These are phyloP conservation scores for Shiraia sp. DNA, from an alignment of 2,329 filamentous ascomycete genomes.

Conservation along the genomic window DNA sequence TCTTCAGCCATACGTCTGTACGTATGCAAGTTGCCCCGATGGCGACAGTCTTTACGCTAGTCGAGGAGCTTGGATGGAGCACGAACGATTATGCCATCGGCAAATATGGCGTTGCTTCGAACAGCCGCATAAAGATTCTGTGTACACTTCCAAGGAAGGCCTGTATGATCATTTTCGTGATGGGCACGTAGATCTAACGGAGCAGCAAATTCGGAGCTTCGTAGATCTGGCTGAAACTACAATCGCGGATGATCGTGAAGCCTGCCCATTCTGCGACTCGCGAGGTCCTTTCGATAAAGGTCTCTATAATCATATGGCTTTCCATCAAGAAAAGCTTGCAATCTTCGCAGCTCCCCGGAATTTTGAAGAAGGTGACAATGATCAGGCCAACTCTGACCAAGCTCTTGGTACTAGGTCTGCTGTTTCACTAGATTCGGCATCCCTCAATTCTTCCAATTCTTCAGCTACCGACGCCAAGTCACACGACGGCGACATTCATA, in stretches of 20 bases:
- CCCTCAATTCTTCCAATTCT: background rate
- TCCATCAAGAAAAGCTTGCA: slow-evolving; percentile 7
- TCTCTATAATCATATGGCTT: slow-evolving; percentile 7
- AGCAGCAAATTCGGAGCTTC: slow-evolving; percentile 2
- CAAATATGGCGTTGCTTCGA: slow-evolving; percentile 5
- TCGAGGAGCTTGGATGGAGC: slow-evolving; percentile 5
- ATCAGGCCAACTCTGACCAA: background rate
- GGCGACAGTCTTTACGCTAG: slow-evolving; percentile 3
- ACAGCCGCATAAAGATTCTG: background rate
- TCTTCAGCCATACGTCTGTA: slow-evolving; percentile 15
- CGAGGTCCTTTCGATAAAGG: slow-evolving; percentile 1
- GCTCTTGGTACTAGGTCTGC: slow-evolving; percentile 1
- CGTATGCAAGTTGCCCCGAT: slow-evolving; percentile 7
- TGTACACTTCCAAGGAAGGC: background rate
- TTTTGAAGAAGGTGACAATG: background rate
- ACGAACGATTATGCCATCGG: slow-evolving; percentile 2
- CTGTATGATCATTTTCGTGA: slow-evolving; percentile 2
- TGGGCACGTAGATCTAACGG: background rate
- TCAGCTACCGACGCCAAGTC: background rate
- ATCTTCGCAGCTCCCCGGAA: slow-evolving; percentile 1
- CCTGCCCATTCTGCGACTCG: slow-evolving; percentile 4
- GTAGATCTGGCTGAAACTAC: slow-evolving; percentile 2
- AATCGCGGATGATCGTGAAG: background rate
- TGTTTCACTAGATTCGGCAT: background rate
- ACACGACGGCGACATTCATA: background rate